Evolutionary conservation across 2,329 filamentous ascomycete species (phyloP), one percentile per base, ranked within the genome.

Genomic region (Diaporthe citrichinensis): DNA sequence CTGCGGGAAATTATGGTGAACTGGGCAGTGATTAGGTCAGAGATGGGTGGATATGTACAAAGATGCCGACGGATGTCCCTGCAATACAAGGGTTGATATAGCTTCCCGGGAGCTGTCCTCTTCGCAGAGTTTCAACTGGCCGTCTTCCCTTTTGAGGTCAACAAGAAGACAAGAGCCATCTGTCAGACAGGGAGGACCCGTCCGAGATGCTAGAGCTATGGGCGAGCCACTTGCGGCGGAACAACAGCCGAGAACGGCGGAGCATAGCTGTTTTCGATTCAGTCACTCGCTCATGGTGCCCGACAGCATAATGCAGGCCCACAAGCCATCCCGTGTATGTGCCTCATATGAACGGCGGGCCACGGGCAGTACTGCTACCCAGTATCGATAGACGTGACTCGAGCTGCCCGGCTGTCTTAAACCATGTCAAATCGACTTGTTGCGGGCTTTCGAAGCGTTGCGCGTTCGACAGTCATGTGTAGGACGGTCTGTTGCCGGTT

Each of bases 11-110:
- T 25, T 20, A 69, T 55, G 34, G 49, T 46, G 46, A 28, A 28
- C 23, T 41, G 36, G 49, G 49, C n/a, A 28, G 31, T 25, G 34
- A 39, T 39, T 36, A 68, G 31, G 65, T 69, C 49, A 41, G 34
- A 28, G n/a, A 58, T 59, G 46, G 49, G 61, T 41, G 44, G 49
- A 41, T 20, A 39, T 73, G 49, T 46, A 72, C 72, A 36, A 69
- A 69, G 65, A 41, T 69, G 73, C 62, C 71, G 61, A 71, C 59
- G 68, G 72, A 41, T 62, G 58, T 69, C 65, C 49, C 49, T 69
- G 49, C 49, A 55, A 55, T 62, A 58, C 41, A 46, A 61, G 53
- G 51, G 36, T 44, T n/a, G 49, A n/a, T 53, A 61, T 74, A 53
- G 34, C 46, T 71, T 36, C 65, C 49, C 28, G 51, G 57, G 36